Percentiles rank a stretch among this genome's conserved stretches.
phyloP scores from a whole-genome alignment of 495 filamentous ascomycete species.

The Evansstolkia leycettana region DNA sequence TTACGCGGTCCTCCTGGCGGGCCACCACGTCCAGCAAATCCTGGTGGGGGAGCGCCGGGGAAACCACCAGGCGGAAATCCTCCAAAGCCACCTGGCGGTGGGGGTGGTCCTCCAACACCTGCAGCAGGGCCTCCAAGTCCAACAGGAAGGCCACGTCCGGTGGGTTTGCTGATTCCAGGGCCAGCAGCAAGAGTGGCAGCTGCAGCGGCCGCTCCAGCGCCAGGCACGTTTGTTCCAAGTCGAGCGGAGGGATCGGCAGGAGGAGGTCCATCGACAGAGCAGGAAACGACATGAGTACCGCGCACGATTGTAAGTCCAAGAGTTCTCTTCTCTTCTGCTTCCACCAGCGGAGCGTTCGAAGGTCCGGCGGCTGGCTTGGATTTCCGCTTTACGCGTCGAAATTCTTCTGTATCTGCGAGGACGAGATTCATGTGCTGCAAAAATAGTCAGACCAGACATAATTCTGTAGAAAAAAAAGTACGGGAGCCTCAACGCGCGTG shows the following conservation, averaged over 20 bases:
- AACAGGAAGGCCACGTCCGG: constrained; percentile 78
- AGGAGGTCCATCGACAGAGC: constrained; percentile 94
- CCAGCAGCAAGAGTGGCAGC: constrained; percentile 63
- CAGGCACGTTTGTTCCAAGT: constrained; percentile 64
- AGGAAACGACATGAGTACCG: constrained; percentile 82
- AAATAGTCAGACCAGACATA: background rate
- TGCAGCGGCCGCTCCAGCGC: constrained; percentile 47
- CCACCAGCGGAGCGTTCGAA: constrained; percentile 47
- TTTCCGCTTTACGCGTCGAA: constrained; percentile 88
- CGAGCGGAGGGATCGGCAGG: constrained; percentile 86
- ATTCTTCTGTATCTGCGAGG: constrained; percentile 97
- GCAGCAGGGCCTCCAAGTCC: constrained; percentile 83
- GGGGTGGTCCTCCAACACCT: constrained; percentile 71
- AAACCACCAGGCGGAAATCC: constrained; percentile 55
- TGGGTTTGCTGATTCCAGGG: constrained; percentile 82
- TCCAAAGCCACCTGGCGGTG: constrained; percentile 44
- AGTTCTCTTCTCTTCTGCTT: constrained; percentile 92
- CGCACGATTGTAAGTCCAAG: constrained; percentile 91
- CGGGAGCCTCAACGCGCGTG: too few relatives aligned
- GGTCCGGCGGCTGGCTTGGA: constrained; percentile 58
- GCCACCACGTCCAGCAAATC: constrained; percentile 67
- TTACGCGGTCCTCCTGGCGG: constrained; percentile 50
- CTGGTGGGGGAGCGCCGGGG: constrained; percentile 54
- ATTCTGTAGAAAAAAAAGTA: too few relatives aligned
- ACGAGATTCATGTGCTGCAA: constrained; percentile 96